A percentile compares a stretch with the other conserved stretches of the same genome.
Evolutionary conservation across 2,329 filamentous ascomycete genomes (phyloP).

Genomic region (Huntiella bhutanensis): DNA sequence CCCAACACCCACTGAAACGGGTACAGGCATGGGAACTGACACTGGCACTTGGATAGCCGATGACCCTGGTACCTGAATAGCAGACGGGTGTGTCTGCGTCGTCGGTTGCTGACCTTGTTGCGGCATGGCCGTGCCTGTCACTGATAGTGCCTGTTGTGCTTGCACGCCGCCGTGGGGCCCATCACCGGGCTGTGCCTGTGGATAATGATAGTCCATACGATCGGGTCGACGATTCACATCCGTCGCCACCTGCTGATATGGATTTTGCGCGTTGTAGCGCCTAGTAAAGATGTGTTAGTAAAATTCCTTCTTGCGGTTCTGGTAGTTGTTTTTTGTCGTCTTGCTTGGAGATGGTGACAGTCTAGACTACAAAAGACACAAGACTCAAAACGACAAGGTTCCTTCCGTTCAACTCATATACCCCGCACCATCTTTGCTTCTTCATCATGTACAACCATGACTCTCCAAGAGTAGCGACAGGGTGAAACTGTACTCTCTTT

Average conservation of each 20-base stretch:
- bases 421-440: too few relatives aligned
- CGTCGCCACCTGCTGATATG: conserved; percentile 31
- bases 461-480: neutral
- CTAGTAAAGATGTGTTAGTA: conserved; percentile 7
- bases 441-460: neutral
- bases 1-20: neutral
- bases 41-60: conserved; percentile 15
- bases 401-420: too few relatives aligned
- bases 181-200: conserved; percentile 20
- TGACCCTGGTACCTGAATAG: conserved; percentile 11
- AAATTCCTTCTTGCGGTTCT: conserved; percentile 41
- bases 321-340: conserved; percentile 25
- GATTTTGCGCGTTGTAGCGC: conserved; percentile 17
- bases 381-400: too few relatives aligned
- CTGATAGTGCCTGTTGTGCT: conserved; percentile 22
- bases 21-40: neutral
- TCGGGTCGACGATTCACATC: conserved; percentile 22
- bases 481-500: too few relatives aligned
- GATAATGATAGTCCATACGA: conserved; percentile 24
- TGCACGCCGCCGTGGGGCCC: conserved; percentile 21
- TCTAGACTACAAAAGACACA: too few relatives aligned
- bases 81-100: neutral
- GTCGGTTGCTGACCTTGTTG: conserved; percentile 9
- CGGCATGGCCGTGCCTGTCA: conserved; percentile 21
- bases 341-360: too few relatives aligned